Conservation (phyloP, 2,329 filamentous ascomycete species). For the Colletotrichum musicola region DNA sequence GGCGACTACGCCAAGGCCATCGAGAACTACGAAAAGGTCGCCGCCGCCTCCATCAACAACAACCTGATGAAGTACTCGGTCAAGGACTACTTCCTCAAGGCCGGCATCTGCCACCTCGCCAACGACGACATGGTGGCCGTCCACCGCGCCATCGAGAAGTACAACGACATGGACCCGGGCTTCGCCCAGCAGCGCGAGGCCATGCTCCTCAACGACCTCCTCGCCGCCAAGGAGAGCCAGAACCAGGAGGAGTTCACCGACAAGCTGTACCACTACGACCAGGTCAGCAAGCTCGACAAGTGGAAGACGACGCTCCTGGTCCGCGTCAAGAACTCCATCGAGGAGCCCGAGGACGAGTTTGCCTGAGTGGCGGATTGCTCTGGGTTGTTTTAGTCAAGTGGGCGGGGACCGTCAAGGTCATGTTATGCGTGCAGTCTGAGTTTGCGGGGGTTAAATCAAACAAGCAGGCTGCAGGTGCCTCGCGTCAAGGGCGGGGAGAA, state of each 20-base stretch:
- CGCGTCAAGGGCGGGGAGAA: neutral
- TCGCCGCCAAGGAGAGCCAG: conserved; percentile 79
- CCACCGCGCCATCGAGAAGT: conserved; percentile 84
- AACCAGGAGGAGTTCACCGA: conserved; percentile 88
- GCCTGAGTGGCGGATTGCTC: conserved; percentile 45
- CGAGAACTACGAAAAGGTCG: conserved; percentile 86
- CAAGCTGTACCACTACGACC: conserved; percentile 89
- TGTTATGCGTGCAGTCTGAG: neutral
- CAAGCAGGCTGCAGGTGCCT: neutral
- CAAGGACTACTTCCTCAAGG: conserved; percentile 96
- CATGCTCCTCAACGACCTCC: conserved; percentile 82
- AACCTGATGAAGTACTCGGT: conserved; percentile 94
- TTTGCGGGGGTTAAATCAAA: too few species aligned
- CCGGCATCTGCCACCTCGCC: conserved; percentile 88
- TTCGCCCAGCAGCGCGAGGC: conserved; percentile 85
- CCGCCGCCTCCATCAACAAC: conserved; percentile 82
- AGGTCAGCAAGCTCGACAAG: conserved; percentile 93
- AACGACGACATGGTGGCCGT: conserved; percentile 80
- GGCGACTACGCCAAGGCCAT: conserved; percentile 88
- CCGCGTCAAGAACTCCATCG: conserved; percentile 85
- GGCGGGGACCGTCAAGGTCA: neutral
- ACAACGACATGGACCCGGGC: conserved; percentile 81
- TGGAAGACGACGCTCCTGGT: conserved; percentile 94
- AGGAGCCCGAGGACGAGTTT: conserved; percentile 64
- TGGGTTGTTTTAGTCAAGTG: neutral